Conservation (phyloP, 1,284 basidiomycete species). For the Ganoderma resinaceum region DNA sequence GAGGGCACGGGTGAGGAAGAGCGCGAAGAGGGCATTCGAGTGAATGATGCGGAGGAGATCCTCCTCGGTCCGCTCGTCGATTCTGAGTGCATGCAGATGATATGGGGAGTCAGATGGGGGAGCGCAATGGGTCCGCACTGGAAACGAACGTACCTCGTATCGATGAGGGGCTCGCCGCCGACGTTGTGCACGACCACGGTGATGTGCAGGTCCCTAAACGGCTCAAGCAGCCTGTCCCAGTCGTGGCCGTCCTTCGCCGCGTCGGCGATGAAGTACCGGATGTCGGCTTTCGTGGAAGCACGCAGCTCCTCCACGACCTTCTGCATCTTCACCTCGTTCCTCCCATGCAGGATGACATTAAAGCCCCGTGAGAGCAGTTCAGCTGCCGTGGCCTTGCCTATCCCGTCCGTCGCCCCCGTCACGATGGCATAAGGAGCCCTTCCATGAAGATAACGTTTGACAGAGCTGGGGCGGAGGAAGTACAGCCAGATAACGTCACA, state of each 20-base stretch:
- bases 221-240: constrained; percentile 32
- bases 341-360: constrained; percentile 41
- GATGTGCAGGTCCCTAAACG: constrained; percentile 37
- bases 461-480: constrained; percentile 34
- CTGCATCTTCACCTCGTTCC: constrained; percentile 39
- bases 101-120: too few relatives aligned
- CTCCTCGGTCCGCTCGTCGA: constrained; percentile 33
- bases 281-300: constrained; percentile 19
- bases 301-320: constrained; percentile 35
- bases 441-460: constrained; percentile 37
- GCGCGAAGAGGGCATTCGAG: constrained; percentile 36
- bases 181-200: constrained; percentile 42
- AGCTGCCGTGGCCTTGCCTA: constrained; percentile 37
- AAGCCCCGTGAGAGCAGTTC: constrained; percentile 41
- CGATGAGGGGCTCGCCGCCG: constrained; percentile 26
- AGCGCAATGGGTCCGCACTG: too few relatives aligned
- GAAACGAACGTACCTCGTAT: too few relatives aligned
- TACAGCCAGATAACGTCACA: constrained; percentile 37
- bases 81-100: constrained; percentile 20
- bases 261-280: constrained; percentile 39
- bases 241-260: constrained; percentile 32
- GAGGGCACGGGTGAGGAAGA: constrained; percentile 38
- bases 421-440: constrained; percentile 37
- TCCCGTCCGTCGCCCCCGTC: constrained; percentile 42
- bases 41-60: constrained; percentile 29